These are phyloP conservation scores for Plasmodium knowlesi DNA, from an alignment of 169 alveolate genomes.

Conservation along the genomic window DNA sequence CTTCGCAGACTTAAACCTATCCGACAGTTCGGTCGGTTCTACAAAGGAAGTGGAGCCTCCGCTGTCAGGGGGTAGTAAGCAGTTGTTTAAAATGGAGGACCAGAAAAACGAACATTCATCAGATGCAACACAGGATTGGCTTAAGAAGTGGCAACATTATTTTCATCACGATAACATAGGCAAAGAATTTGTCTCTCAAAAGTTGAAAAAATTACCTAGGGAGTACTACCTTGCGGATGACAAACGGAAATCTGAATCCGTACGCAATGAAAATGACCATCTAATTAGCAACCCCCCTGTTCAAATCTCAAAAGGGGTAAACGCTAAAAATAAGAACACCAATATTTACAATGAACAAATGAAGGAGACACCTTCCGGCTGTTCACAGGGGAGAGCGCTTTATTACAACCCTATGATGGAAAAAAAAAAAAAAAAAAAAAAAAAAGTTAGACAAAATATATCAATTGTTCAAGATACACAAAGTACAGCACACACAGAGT, in stretches of 20 bases:
- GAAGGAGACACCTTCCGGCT: not conserved
- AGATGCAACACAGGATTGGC: not conserved
- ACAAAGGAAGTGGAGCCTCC: not conserved
- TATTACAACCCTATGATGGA: not conserved
- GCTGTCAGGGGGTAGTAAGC: slow-evolving; percentile 29
- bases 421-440: not conserved
- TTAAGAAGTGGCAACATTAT: not conserved
- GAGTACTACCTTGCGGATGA: not conserved
- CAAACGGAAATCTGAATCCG: not conserved
- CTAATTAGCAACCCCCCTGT: not conserved
- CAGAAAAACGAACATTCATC: slow-evolving; percentile 29
- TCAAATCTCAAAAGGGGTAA: not conserved
- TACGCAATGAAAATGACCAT: not conserved
- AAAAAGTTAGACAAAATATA: not conserved
- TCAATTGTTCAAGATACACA: not conserved
- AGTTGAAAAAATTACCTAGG: not conserved
- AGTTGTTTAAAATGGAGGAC: not conserved
- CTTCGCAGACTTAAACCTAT: slow-evolving; percentile 30
- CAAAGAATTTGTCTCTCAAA: not conserved
- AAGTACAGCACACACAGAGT: not conserved
- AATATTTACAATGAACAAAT: slow-evolving; percentile 24
- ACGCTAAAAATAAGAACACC: slow-evolving; percentile 1
- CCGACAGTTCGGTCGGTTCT: slow-evolving; percentile 50
- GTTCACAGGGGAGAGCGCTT: not conserved
- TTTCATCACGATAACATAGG: not conserved